These are phyloP conservation scores for Moniliophthora roreri DNA, from an alignment of 1,284 basidiomycete species.

Conservation along the genomic window DNA sequence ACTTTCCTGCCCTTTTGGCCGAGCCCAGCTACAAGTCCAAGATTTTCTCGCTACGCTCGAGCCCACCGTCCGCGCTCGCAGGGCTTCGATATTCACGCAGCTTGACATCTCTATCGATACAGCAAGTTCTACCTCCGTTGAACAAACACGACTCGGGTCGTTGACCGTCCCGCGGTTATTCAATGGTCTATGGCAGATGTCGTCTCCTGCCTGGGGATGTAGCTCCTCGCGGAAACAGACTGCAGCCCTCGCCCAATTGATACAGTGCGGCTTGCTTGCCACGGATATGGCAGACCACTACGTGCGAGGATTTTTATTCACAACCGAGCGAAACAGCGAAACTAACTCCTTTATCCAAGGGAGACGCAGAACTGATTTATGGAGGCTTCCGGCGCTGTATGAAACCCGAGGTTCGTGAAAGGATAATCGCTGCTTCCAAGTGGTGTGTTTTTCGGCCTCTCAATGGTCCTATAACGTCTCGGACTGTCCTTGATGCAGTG, in stretches of 20 bases:
- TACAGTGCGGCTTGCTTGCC: conserved; percentile 35
- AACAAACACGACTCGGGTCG: conserved; percentile 9
- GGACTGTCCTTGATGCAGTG: conserved; percentile 17
- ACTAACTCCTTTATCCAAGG: conserved; percentile 7
- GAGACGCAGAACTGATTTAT: conserved; percentile 18
- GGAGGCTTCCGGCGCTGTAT: conserved; percentile 14
- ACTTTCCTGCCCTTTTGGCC: conserved; percentile 15
- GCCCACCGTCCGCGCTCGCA: not conserved
- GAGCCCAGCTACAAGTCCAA: conserved; percentile 16
- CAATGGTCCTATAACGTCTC: conserved; percentile 5
- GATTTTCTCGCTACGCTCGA: conserved; percentile 8
- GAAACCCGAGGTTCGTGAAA: not conserved
- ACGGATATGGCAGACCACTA: conserved; percentile 20
- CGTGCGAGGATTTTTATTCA: conserved; percentile 3
- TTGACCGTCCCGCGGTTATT: conserved; percentile 37
- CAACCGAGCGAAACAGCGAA: not conserved
- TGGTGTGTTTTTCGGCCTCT: conserved; percentile 18
- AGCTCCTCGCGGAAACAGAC: conserved; percentile 41
- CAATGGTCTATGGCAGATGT: conserved; percentile 52
- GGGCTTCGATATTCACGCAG: not conserved
- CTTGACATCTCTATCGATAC: conserved; percentile 4
- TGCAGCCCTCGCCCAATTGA: conserved; percentile 40
- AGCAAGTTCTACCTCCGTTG: not conserved
- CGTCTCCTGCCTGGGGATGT: conserved; percentile 49
- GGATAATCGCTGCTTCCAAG: conserved; percentile 17